phyloP scores from a whole-genome alignment of 2,329 filamentous ascomycete genomes.

The Hypoxylon sp. region DNA sequence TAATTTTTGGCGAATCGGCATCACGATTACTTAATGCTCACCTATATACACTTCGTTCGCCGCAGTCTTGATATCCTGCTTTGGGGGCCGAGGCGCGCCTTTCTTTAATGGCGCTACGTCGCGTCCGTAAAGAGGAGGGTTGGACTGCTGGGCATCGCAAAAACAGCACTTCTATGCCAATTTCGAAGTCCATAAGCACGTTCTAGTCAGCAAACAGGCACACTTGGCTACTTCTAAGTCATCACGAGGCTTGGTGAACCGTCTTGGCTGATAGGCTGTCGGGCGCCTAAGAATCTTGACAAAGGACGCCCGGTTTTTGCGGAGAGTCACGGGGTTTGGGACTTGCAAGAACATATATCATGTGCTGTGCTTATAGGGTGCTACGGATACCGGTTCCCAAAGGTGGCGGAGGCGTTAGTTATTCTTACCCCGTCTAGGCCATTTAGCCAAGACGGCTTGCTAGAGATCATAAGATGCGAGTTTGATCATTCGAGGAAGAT shows the following conservation, averaged over 20 bases:
- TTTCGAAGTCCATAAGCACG: neutral
- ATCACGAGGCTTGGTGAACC: neutral
- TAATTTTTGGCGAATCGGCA: too few relatives aligned
- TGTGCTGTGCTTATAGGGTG: neutral
- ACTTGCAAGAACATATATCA: neutral
- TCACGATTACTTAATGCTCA: too few relatives aligned
- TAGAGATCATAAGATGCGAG: neutral
- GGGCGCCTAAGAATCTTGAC: neutral
- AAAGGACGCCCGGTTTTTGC: neutral
- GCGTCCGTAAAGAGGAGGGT: neutral
- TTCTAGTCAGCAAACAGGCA: neutral
- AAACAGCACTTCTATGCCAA: neutral
- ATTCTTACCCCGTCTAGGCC: too few relatives aligned
- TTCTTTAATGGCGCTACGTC: neutral
- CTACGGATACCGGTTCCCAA: neutral
- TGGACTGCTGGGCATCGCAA: neutral
- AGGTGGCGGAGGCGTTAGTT: too few relatives aligned
- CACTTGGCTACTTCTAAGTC: neutral
- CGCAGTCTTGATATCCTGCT: too few relatives aligned
- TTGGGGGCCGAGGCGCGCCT: too few relatives aligned
- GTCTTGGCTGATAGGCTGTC: neutral
- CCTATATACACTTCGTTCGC: too few relatives aligned
- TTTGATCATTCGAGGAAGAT: neutral
- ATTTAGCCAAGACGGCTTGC: neutral
- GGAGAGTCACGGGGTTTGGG: neutral